Conservation (phyloP, 1,139 yeast species). For the Taphrina pruni region DNA sequence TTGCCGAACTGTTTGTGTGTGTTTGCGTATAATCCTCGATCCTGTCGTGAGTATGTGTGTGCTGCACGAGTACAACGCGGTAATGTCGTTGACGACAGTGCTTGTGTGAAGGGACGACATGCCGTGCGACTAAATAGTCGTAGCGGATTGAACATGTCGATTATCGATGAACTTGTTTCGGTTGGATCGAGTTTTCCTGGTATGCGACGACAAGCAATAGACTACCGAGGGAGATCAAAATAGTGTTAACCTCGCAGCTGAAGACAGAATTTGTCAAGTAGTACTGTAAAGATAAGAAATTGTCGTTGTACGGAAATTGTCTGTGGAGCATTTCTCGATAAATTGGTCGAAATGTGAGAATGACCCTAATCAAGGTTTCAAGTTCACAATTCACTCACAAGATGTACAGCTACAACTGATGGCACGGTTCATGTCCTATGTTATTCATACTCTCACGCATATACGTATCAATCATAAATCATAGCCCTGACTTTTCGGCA, state of each 20-base stretch:
- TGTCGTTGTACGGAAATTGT: too few species aligned
- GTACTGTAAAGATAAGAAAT: too few species aligned
- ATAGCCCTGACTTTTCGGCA: background rate
- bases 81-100: background rate
- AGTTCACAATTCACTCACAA: background rate
- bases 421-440: background rate
- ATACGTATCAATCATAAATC: background rate
- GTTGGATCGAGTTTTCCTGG: too few species aligned
- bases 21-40: constrained; percentile 88
- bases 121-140: constrained; percentile 1
- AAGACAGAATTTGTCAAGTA: too few species aligned
- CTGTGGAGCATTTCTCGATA: too few species aligned
- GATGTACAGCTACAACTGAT: background rate
- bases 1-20: constrained; percentile 77
- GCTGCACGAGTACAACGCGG: constrained; percentile 1
- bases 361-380: constrained; percentile 6
- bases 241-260: too few species aligned
- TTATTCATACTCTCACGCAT: background rate
- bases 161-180: background rate
- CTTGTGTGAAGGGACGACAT: background rate
- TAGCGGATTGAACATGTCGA: background rate
- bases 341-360: background rate
- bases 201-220: too few species aligned
- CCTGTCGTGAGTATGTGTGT: constrained; percentile 48
- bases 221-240: too few species aligned